These are phyloP conservation scores for Termitomyces sp. DNA, from an alignment of 768 basidiomycete species.

Conservation along the genomic window DNA sequence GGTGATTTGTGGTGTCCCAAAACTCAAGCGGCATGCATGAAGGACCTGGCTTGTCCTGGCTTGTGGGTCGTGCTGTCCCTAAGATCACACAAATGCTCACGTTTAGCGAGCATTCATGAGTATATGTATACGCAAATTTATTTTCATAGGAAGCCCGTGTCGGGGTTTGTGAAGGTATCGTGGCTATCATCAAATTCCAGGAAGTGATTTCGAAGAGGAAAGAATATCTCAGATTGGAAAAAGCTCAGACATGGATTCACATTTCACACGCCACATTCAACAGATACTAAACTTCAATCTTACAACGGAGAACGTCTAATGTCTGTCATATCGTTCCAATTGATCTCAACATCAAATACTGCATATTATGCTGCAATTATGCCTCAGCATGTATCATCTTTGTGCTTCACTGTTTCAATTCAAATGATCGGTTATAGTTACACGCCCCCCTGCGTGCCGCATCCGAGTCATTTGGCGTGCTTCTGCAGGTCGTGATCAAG, in stretches of 20 bases:
- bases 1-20: neutral
- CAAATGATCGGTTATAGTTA: neutral
- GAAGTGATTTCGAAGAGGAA: neutral
- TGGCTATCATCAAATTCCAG: neutral
- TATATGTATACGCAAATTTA: neutral
- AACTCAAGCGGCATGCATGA: neutral
- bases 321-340: neutral
- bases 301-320: neutral
- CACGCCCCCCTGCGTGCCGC: neutral
- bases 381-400: neutral
- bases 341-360: neutral
- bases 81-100: neutral
- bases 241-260: neutral
- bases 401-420: neutral
- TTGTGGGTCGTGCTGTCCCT: neutral
- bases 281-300: neutral
- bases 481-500: neutral
- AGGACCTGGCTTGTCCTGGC: neutral
- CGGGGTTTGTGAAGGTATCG: neutral
- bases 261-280: slow-evolving; percentile 2
- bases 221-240: neutral
- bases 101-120: neutral
- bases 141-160: slow-evolving; percentile 3
- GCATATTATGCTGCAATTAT: neutral
- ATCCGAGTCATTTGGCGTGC: neutral